phyloP scores from a whole-genome alignment of 2,329 filamentous ascomycete species.

The Hymenoscyphus fructigenus region DNA sequence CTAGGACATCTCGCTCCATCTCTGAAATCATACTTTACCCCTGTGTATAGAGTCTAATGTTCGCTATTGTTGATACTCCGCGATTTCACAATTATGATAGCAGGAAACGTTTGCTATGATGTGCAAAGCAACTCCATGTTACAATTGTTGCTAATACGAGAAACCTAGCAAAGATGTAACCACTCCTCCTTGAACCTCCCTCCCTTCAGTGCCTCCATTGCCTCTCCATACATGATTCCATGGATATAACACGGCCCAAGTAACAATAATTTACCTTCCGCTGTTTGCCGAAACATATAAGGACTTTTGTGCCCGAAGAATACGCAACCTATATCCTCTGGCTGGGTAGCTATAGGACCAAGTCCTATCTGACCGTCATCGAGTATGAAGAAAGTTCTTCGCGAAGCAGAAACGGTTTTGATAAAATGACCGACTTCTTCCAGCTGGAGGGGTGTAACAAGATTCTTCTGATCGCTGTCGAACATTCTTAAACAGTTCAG shows the following conservation, averaged over 20 bases:
- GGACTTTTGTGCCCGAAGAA: neutral
- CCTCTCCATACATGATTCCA: neutral
- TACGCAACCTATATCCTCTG: neutral
- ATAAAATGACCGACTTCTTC: too few relatives aligned
- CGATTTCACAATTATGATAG: too few relatives aligned
- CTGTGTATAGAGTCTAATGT: too few relatives aligned
- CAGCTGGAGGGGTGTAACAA: too few relatives aligned
- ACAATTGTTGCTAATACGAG: too few relatives aligned
- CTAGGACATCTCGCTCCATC: neutral
- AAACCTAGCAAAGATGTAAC: neutral
- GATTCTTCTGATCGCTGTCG: too few relatives aligned
- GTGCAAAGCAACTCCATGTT: too few relatives aligned
- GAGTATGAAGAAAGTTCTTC: neutral
- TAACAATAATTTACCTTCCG: neutral
- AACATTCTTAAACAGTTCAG: neutral
- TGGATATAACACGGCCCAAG: neutral
- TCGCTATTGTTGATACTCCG: too few relatives aligned
- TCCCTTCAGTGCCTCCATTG: neutral
- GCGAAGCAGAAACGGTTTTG: too few relatives aligned
- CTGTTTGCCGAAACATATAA: neutral
- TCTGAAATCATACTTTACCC: too few relatives aligned
- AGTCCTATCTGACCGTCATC: neutral
- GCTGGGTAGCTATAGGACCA: neutral
- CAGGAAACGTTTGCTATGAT: too few relatives aligned
- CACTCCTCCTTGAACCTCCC: neutral